Evolutionary conservation across 2,329 filamentous ascomycete genomes (phyloP).

Genomic region (Herpotrichia juniperi): DNA sequence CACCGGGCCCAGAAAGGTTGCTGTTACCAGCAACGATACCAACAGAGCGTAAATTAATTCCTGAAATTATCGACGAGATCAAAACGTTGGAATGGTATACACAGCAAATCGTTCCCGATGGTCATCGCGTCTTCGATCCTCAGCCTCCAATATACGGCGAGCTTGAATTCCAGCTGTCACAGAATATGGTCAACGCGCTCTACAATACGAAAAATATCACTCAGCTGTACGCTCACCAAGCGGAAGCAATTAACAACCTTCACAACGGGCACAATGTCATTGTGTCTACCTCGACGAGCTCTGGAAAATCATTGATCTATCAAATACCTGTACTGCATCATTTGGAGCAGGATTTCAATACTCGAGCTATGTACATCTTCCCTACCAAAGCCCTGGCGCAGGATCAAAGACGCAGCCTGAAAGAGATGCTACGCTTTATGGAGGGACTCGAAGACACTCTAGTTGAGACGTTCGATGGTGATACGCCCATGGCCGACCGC

Average conservation of each 20-base stretch:
- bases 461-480: constrained; percentile 95
- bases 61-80: constrained; percentile 85
- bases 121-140: constrained; percentile 87
- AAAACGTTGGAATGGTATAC: constrained; percentile 86
- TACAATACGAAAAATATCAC: constrained; percentile 92
- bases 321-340: constrained; percentile 90
- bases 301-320: constrained; percentile 97
- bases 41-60: constrained; percentile 76
- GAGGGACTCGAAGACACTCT: constrained; percentile 74
- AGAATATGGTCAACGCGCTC: constrained; percentile 91
- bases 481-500: constrained; percentile 82
- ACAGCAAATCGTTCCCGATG: constrained; percentile 90
- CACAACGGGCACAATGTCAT: constrained; percentile 85
- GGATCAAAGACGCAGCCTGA: constrained; percentile 87
- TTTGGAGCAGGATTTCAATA: constrained; percentile 76
- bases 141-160: constrained; percentile 84
- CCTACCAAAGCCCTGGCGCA: constrained; percentile 96
- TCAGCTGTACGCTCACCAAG: constrained; percentile 87
- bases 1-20: constrained; percentile 49
- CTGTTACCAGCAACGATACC: constrained; percentile 75
- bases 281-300: constrained; percentile 92
- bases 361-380: constrained; percentile 95
- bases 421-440: constrained; percentile 83
- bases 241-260: constrained; percentile 89
- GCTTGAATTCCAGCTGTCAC: constrained; percentile 83